Base-by-base conservation (phyloP, 2,329 filamentous ascomycete species). In the Fusarium foetens region DNA sequence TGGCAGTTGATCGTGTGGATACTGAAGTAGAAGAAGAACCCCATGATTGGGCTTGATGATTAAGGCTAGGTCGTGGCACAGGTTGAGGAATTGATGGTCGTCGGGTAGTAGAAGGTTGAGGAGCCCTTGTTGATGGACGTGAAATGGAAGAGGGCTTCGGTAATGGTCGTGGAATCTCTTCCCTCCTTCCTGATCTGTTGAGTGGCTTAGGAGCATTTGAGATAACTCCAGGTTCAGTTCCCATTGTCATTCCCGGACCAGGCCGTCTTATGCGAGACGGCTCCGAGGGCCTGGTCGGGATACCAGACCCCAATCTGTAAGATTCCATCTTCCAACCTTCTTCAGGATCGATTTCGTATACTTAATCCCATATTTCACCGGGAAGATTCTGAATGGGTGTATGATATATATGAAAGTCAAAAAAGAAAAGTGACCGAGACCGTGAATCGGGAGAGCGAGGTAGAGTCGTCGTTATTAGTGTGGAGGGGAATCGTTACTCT, bases 21-120 rank as follows among this genome's bases (percentile, higher is more conserved):
- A 75, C 77, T 60, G 78, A 77, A 29, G 79, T 81, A 39, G 75
- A 81, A 6, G 78, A 75, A 23, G 82, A 84, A 39, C 77, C 81
- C 81, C 82, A 83, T 70, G 84, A 82, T 63, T 83, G 85, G 14
- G 82, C 81, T 75, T 85, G 83, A 38, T 84, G 82, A 39, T 80
- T 81, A 9, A 85, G 73, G 25, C 58, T 41, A 25, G 73, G 71
- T 43, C 77, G 72, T 39, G 53, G 21, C 6, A 66, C 53, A 8
- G 75, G 70, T 45, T 77, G 77, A 52, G 78, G 71, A 39, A 76
- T 68, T 23, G 75, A 77, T 14, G 77, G 73, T 43, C 70, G 74
- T 59, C 75, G 72, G 41, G 63, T 63, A 45, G 73, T 63, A 45
- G 73, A 65, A 39, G 74, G 63, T 48, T 79, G 77, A 43, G 76